phyloP scores from a whole-genome alignment of 2,329 filamentous ascomycete genomes.

The Colletotrichum cereale region DNA sequence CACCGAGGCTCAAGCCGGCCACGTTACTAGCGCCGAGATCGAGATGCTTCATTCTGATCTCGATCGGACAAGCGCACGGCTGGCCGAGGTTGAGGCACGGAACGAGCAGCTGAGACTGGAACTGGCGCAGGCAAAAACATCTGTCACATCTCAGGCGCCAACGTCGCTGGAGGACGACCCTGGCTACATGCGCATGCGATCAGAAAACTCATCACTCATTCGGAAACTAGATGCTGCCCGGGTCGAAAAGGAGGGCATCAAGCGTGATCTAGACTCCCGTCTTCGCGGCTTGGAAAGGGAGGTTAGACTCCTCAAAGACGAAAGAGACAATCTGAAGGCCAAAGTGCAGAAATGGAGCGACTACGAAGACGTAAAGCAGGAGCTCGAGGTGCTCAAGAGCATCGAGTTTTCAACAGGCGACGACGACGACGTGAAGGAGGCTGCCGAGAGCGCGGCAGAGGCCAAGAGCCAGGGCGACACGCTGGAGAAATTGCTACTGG shows the following conservation, averaged over 20 bases:
- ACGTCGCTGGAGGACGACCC: slow-evolving; percentile 88
- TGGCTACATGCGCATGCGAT: slow-evolving; percentile 85
- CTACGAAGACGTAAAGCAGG: slow-evolving; percentile 96
- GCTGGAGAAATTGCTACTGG: slow-evolving; percentile 89
- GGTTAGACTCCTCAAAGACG: slow-evolving; percentile 78
- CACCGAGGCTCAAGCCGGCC: slow-evolving; percentile 66
- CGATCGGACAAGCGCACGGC: slow-evolving; percentile 85
- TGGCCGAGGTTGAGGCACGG: slow-evolving; percentile 91
- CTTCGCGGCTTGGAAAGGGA: slow-evolving; percentile 86
- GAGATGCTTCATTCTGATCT: slow-evolving; percentile 94
- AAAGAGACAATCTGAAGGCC: slow-evolving; percentile 81
- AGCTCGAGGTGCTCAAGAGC: slow-evolving; percentile 95
- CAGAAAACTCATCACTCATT: slow-evolving; percentile 92
- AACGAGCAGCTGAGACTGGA: slow-evolving; percentile 95
- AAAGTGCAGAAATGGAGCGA: slow-evolving; percentile 93
- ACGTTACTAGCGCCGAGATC: slow-evolving; percentile 88
- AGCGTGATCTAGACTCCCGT: slow-evolving; percentile 80
- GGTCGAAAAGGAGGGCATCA: slow-evolving; percentile 86
- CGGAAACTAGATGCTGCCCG: slow-evolving; percentile 87
- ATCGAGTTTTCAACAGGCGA: slow-evolving; percentile 96
- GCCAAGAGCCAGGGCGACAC: slow-evolving; percentile 78
- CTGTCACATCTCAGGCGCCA: slow-evolving; percentile 70
- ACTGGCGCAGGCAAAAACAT: slow-evolving; percentile 87
- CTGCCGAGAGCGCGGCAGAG: slow-evolving; percentile 60
- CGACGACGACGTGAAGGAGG: slow-evolving; percentile 70